Evolutionary conservation across 805 yeast species (phyloP).

Genomic region (Hanseniaspora occidentalis): DNA sequence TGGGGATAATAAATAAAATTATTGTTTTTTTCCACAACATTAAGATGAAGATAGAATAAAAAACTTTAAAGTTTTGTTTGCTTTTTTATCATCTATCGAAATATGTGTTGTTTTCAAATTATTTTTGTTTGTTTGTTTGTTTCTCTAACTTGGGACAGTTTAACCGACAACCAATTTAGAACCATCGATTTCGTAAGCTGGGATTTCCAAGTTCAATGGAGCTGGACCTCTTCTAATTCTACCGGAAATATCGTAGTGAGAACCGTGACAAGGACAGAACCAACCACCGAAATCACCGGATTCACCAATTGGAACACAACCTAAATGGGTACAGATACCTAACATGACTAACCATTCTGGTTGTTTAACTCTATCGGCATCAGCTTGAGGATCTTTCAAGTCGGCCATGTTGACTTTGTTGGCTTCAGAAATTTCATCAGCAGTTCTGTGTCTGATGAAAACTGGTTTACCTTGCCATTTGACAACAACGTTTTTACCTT

Average conservation of each 20-base stretch:
- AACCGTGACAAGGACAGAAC: constrained; percentile 99
- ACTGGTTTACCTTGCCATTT: constrained; percentile 99
- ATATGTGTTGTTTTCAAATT: background rate
- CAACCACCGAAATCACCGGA: constrained; percentile 99
- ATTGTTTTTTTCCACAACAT: too few species aligned
- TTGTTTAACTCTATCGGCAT: constrained; percentile 84
- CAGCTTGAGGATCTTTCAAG: constrained; percentile 91
- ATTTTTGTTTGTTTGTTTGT: constrained; percentile 1
- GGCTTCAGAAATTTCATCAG: constrained; percentile 89
- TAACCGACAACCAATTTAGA: constrained; percentile 85
- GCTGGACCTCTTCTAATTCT: constrained; percentile 99
- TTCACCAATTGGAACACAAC: constrained; percentile 99
- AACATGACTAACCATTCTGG: constrained; percentile 99
- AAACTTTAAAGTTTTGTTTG: background rate
- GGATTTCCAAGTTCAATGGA: constrained; percentile 95
- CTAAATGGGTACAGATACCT: constrained; percentile 99
- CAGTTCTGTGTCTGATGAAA: constrained; percentile 97
- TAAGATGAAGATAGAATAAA: background rate
- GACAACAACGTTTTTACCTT: constrained; percentile 94
- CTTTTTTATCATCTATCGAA: background rate
- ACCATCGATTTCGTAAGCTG: constrained; percentile 77
- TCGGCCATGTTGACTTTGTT: constrained; percentile 60
- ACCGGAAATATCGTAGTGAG: constrained; percentile 99
- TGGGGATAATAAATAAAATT: too few species aligned
- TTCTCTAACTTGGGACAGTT: constrained; percentile 8